Base-by-base conservation (phyloP, 345 rosid species). In the Gynandropsis gynandra region DNA sequence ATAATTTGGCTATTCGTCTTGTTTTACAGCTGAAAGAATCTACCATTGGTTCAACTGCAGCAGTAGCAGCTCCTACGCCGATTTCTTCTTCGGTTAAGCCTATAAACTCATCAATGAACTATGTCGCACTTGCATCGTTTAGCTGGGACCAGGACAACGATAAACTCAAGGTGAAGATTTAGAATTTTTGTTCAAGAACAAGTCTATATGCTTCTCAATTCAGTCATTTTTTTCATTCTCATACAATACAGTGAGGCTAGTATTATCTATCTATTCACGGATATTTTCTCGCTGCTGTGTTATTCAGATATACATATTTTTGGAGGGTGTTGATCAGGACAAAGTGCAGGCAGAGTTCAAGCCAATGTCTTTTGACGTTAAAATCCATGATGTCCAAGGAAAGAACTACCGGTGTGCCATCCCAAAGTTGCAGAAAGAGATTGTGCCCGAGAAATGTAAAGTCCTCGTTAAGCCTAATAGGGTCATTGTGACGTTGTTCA, bases 111-210 rank as follows among this genome's bases (percentile, higher is more conserved):
- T 44, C 71, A 4, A 2, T 58, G 58, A 80, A 31, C 46, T 92
- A 87, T 50, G 52, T 56, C 4, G 61, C 94, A 3, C 80, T 92
- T 9, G 76, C 72, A 57, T 76, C 98, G 10, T 92, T 87, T 59
- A 87, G 97, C 76, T 92, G 88, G 90, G 98, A 92, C 70, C 97
- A 92, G 77, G 98, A 92, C 62, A 79, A 61, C 65, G 97, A 87
- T 21, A 92, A 82, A 76, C 81, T 87, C 62, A 92, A 87, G 97
- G 98, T 87, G 72, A 54, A 21, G n/a, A 19, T 12, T 29, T 18
- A 19, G 29, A 19, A 12, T 53, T 43, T 14, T 11, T 1, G 31
- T 31, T 59, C 39, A 43, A 52, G 21, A 44, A 24, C 29, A 24
- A 5, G 4, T 24, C 29, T 24, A 2, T 2, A 24, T 24, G 2